A percentile compares a stretch with the other conserved stretches of the same genome.
These are phyloP conservation scores for Strobilomyces echinocephalus DNA, from an alignment of 768 basidiomycete genomes.

Conservation along the genomic window DNA sequence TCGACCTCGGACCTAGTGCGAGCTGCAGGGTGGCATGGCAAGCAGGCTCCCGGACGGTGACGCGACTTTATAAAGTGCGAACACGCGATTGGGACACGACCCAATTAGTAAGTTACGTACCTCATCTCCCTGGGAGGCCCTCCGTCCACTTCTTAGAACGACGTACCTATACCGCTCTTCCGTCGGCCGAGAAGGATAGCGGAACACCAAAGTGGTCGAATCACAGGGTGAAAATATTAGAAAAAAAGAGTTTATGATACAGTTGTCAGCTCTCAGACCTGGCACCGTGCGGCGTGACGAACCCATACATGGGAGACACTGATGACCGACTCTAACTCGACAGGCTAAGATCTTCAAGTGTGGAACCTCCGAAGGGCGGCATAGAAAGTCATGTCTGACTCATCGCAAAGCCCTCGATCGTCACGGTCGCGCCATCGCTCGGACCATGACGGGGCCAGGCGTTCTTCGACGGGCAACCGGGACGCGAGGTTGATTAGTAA, in stretches of 20 bases:
- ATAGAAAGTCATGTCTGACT: background rate
- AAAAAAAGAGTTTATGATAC: too few relatives aligned
- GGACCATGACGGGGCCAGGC: too few relatives aligned
- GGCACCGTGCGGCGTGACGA: too few relatives aligned
- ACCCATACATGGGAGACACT: conserved; percentile 1
- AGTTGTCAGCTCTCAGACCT: too few relatives aligned
- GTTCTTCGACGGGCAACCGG: too few relatives aligned
- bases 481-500: conserved; percentile 15
- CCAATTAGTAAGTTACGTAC: conserved; percentile 21
- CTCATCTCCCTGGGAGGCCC: conserved; percentile 4
- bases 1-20: conserved; percentile 1
- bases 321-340: background rate
- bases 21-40: conserved; percentile 6
- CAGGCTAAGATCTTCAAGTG: background rate
- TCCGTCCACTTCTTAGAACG: background rate
- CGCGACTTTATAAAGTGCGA: conserved; percentile 22
- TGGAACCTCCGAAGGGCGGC: background rate
- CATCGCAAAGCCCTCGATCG: too few relatives aligned
- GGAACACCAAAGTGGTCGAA: background rate
- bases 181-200: background rate
- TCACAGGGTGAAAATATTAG: too few relatives aligned
- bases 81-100: conserved; percentile 21
- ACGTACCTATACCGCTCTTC: background rate
- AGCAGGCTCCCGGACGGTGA: background rate
- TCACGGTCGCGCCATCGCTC: too few relatives aligned